Percentiles rank a stretch among this genome's conserved stretches.
These are phyloP conservation scores for Xerocomus minutiporus DNA, from an alignment of 1,284 basidiomycete genomes.

Conservation along the genomic window DNA sequence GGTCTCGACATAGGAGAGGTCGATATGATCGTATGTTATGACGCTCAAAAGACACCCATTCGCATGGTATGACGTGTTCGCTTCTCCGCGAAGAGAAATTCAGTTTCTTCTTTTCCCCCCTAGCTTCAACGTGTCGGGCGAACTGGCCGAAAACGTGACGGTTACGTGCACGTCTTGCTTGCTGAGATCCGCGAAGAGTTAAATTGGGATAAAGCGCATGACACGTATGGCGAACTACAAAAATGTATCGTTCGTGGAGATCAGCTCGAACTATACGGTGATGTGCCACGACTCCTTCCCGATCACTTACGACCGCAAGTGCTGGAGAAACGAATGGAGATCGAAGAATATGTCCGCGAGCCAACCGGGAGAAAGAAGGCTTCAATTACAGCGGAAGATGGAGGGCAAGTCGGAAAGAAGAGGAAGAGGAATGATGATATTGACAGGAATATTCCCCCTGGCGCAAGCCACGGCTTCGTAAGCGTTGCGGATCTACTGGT, in stretches of 20 bases:
- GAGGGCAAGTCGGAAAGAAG: conserved; percentile 43
- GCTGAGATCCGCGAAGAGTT: conserved; percentile 87
- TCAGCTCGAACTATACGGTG: conserved; percentile 86
- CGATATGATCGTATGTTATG: conserved; percentile 96
- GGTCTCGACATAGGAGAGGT: conserved; percentile 99
- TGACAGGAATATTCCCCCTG: conserved; percentile 60
- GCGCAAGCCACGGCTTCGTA: conserved; percentile 61
- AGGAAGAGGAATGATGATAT: conserved; percentile 67
- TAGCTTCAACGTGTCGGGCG: conserved; percentile 95
- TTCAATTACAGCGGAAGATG: conserved; percentile 20
- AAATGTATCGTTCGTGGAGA: conserved; percentile 83
- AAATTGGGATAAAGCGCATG: conserved; percentile 89
- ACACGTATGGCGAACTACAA: conserved; percentile 86
- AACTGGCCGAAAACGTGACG: conserved; percentile 91
- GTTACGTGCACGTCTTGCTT: conserved; percentile 89
- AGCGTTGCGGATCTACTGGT: conserved; percentile 55
- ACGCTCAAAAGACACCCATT: conserved; percentile 93
- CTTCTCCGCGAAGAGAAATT: neutral
- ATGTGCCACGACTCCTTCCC: conserved; percentile 86
- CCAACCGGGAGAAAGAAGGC: conserved; percentile 39
- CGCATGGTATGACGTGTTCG: conserved; percentile 69
- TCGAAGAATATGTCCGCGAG: conserved; percentile 64
- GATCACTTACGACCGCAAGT: conserved; percentile 71
- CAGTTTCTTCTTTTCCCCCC: neutral
- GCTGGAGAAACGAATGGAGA: conserved; percentile 79